Conservation (phyloP, 208 protist species). For the Leishmania turanica region DNA sequence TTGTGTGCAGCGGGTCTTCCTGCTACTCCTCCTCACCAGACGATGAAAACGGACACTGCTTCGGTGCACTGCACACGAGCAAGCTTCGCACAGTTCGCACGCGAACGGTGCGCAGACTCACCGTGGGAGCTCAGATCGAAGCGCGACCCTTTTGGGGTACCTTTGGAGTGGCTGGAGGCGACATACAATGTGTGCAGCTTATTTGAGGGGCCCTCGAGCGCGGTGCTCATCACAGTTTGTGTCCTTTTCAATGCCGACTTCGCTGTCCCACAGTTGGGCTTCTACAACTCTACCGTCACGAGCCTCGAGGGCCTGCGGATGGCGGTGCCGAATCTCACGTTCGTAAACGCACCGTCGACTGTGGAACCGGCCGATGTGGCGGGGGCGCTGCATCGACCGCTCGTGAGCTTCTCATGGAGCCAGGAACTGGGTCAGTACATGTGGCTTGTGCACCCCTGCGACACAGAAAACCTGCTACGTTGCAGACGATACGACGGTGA, state of each 20-base stretch:
- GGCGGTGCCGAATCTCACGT: conserved; percentile 30
- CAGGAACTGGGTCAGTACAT: conserved; percentile 49
- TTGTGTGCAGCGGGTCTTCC: not conserved
- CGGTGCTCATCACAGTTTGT: conserved; percentile 13
- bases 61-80: conserved; percentile 9
- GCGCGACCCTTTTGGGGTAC: not conserved
- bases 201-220: not conserved
- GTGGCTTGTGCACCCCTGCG: conserved; percentile 67
- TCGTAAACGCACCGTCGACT: not conserved
- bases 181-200: conserved; percentile 1
- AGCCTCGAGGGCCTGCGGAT: conserved; percentile 20
- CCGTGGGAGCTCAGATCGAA: conserved; percentile 19
- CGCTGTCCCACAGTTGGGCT: conserved; percentile 45
- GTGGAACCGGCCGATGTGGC: not conserved
- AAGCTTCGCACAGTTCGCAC: conserved; percentile 5
- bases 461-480: conserved; percentile 44
- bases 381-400: conserved; percentile 3
- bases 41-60: conserved; percentile 6
- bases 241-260: conserved; percentile 25
- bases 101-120: not conserved
- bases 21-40: not conserved
- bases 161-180: conserved; percentile 21
- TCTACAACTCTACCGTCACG: conserved; percentile 28
- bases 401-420: conserved; percentile 41
- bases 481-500: conserved; percentile 22